Conservation (phyloP, 805 yeast genomes). For the Pichia pseudocactophila region DNA sequence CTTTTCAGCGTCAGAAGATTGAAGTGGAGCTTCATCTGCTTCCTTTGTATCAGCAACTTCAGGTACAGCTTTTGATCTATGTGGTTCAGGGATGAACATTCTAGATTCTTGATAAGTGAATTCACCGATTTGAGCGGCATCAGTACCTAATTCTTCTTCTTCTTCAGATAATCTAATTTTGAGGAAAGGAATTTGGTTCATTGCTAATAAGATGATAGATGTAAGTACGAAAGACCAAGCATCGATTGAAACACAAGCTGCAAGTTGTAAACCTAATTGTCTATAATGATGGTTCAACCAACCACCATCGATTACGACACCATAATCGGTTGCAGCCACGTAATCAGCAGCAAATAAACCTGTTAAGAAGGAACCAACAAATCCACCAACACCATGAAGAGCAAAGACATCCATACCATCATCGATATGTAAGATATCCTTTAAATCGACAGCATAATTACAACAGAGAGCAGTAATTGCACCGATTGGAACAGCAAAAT, state of each 20-base stretch:
- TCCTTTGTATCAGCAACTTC: slow-evolving; percentile 13
- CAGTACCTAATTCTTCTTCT: slow-evolving; percentile 84
- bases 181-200: slow-evolving; percentile 74
- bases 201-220: slow-evolving; percentile 49
- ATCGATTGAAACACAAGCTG: slow-evolving; percentile 63
- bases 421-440: slow-evolving; percentile 64
- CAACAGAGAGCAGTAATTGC: slow-evolving; percentile 66
- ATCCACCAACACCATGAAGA: slow-evolving; percentile 90
- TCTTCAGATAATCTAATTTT: slow-evolving; percentile 77
- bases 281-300: slow-evolving; percentile 77
- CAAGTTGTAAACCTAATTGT: slow-evolving; percentile 84
- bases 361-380: slow-evolving; percentile 72
- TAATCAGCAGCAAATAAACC: slow-evolving; percentile 92
- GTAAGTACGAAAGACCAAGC: slow-evolving; percentile 73
- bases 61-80: slow-evolving; percentile 35
- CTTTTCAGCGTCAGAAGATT: slow-evolving; percentile 20
- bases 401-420: slow-evolving; percentile 95
- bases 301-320: slow-evolving; percentile 62
- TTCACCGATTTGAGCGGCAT: slow-evolving; percentile 86
- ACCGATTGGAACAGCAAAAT: slow-evolving; percentile 82
- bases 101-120: slow-evolving; percentile 62
- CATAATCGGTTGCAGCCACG: slow-evolving; percentile 75
- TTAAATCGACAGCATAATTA: slow-evolving; percentile 79
- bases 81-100: slow-evolving; percentile 68
- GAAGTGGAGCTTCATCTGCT: slow-evolving; percentile 24